Evolutionary conservation across 176 grass and related monocot species (phyloP), one percentile per base, ranked within the genome.

Genomic region (Ananas comosus): DNA sequence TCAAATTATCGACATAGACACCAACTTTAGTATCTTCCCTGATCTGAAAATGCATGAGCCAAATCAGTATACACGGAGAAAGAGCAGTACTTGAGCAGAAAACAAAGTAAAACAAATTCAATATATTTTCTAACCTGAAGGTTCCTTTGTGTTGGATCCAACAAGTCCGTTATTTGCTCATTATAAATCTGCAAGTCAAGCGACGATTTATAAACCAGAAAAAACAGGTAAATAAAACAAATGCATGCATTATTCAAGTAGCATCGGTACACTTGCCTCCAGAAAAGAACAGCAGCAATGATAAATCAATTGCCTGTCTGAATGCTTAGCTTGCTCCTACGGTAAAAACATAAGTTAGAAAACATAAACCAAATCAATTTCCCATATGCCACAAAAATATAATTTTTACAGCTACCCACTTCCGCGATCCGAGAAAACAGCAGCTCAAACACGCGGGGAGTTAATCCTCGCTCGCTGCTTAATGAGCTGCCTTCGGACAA

Each of bases 151-250:
- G 75, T 61, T 8, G 94, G 89, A 51, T 99, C 87, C 71, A 99
- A 85, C 75, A 99, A 92, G 77, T 99, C 94, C 51, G 94, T 99
- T 73, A 99, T 99, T 78, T 99, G 94, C 65, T 99, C 94, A 82
- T 99, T 99, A 66, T 99, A 91, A 27, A 99, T 99, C 94, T 99
- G 84, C 70, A 79, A n/a, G 51, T 49, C 67, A 50, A 4, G 78
- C 23, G 69, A 63, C 67, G 72, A 17, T 53, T 5, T 59, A 61
- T 48, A 53, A 53, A 69, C 47, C 51, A 72, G 57, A 10, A 63
- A 67, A 53, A 21, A 72, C 42, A 52, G 11, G 18, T 67, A 4
- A 53, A 13, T 67, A 67, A 11, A 21, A 66, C 47, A 12, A 49
- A 65, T 3, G 12, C 33, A 2, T 54, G 12, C 13, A 10, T 11